A percentile compares a stretch with the other conserved stretches of the same genome.
These are phyloP conservation scores for Rhododendron simsii DNA, from an alignment of 148 eudicot species.

Conservation along the genomic window DNA sequence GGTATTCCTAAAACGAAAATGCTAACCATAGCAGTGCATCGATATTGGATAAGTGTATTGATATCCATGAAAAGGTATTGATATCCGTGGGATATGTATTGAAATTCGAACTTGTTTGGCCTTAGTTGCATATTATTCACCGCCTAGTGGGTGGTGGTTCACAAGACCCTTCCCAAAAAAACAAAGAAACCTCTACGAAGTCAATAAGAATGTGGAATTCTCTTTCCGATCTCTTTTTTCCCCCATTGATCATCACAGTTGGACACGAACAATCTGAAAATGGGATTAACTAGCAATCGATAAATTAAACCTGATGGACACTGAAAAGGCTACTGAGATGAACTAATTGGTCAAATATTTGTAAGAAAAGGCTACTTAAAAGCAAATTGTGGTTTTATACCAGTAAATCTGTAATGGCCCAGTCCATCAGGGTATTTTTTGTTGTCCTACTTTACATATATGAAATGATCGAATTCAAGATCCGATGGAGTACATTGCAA, in stretches of 20 bases:
- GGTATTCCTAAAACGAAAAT: not conserved
- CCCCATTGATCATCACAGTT: not conserved
- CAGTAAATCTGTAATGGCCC: not conserved
- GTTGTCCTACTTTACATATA: not conserved
- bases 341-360: not conserved
- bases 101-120: too few species aligned
- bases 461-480: not conserved
- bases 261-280: not conserved
- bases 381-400: not conserved
- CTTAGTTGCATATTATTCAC: too few species aligned
- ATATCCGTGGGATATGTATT: too few species aligned
- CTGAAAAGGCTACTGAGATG: not conserved
- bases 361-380: not conserved
- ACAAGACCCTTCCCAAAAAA: not conserved
- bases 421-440: not conserved
- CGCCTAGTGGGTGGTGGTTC: too few species aligned
- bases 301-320: not conserved
- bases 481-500: not conserved
- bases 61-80: too few species aligned
- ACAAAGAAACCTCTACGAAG: not conserved
- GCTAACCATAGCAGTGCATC: too few species aligned
- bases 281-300: not conserved
- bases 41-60: too few species aligned
- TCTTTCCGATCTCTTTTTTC: not conserved
- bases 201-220: not conserved